Percentiles rank a stretch among this genome's conserved stretches.
These are phyloP conservation scores for Hymenoscyphus fraxineus DNA, from an alignment of 2,329 filamentous ascomycete species.

Conservation along the genomic window DNA sequence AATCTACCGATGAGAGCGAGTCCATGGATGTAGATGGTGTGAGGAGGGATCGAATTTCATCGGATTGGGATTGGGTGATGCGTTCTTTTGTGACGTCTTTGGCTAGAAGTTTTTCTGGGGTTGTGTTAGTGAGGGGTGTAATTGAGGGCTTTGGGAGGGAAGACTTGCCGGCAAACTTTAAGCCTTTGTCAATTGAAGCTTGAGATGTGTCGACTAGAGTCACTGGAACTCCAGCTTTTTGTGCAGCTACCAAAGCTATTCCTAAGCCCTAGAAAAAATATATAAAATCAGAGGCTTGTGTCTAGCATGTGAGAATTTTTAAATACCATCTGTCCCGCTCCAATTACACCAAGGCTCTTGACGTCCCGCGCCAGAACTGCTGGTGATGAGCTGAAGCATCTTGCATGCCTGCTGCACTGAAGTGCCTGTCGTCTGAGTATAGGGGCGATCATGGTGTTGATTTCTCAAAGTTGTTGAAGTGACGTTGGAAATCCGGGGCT, in stretches of 20 bases:
- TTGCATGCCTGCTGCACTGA: slow-evolving; percentile 25
- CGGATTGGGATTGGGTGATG: slow-evolving; percentile 77
- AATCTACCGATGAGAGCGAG: slow-evolving; percentile 78
- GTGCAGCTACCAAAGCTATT: slow-evolving; percentile 90
- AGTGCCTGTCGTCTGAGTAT: slow-evolving; percentile 26
- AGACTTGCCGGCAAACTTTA: slow-evolving; percentile 75
- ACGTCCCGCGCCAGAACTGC: slow-evolving; percentile 64
- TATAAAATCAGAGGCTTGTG: slow-evolving; percentile 12
- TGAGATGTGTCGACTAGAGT: slow-evolving; percentile 81
- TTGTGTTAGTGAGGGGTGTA: neutral
- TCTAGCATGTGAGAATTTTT: neutral
- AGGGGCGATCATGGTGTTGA: slow-evolving; percentile 29
- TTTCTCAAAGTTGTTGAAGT: slow-evolving; percentile 8
- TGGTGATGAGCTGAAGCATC: slow-evolving; percentile 68
- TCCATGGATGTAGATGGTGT: slow-evolving; percentile 69
- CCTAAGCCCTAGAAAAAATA: slow-evolving; percentile 73
- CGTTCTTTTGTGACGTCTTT: slow-evolving; percentile 90
- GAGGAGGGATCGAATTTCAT: slow-evolving; percentile 67
- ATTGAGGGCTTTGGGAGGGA: slow-evolving; percentile 1
- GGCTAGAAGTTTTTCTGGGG: slow-evolving; percentile 80
- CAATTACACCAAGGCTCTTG: slow-evolving; percentile 85
- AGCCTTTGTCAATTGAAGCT: slow-evolving; percentile 79
- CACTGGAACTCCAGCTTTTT: slow-evolving; percentile 78
- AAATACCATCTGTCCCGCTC: slow-evolving; percentile 93
- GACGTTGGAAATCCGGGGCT: slow-evolving; percentile 3